Percentiles rank a stretch among this genome's conserved stretches.
Evolutionary conservation across 2,329 filamentous ascomycete species (phyloP).

Genomic region (Monosporascus sp.): DNA sequence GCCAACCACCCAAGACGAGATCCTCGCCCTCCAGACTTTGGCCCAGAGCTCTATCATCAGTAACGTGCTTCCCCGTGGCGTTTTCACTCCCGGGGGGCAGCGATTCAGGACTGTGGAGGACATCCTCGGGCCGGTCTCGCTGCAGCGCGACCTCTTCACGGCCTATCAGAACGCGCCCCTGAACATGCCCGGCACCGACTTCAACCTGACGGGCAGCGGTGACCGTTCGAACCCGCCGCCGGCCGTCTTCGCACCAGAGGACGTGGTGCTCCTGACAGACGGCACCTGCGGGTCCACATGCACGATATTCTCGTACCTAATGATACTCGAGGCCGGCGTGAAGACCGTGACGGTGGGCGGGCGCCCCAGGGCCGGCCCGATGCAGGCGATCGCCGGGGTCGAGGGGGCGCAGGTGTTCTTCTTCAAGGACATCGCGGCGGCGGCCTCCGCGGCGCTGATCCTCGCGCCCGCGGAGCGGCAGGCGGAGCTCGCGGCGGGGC

Average conservation of each 20-base stretch:
- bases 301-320: slow-evolving; percentile 48
- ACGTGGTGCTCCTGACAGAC: slow-evolving; percentile 49
- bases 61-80: slow-evolving; percentile 39
- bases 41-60: slow-evolving; percentile 38
- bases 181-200: slow-evolving; percentile 25
- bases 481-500: slow-evolving; percentile 11
- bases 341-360: slow-evolving; percentile 45
- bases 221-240: slow-evolving; percentile 33
- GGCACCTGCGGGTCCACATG: slow-evolving; percentile 51
- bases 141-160: slow-evolving; percentile 44
- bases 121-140: slow-evolving; percentile 26
- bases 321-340: slow-evolving; percentile 43
- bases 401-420: slow-evolving; percentile 37
- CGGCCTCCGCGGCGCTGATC: slow-evolving; percentile 20
- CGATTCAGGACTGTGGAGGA: slow-evolving; percentile 23
- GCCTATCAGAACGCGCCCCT: slow-evolving; percentile 37
- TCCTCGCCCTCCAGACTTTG: slow-evolving; percentile 38
- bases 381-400: slow-evolving; percentile 44
- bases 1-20: slow-evolving; percentile 30
- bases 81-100: slow-evolving; percentile 35
- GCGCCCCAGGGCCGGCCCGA: slow-evolving; percentile 33
- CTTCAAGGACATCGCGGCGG: slow-evolving; percentile 22
- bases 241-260: slow-evolving; percentile 44
- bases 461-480: slow-evolving; percentile 13
- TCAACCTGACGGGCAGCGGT: slow-evolving; percentile 37